Evolutionary conservation across 257 asterid species (phyloP).

Genomic region (Ophiorrhiza pumila): DNA sequence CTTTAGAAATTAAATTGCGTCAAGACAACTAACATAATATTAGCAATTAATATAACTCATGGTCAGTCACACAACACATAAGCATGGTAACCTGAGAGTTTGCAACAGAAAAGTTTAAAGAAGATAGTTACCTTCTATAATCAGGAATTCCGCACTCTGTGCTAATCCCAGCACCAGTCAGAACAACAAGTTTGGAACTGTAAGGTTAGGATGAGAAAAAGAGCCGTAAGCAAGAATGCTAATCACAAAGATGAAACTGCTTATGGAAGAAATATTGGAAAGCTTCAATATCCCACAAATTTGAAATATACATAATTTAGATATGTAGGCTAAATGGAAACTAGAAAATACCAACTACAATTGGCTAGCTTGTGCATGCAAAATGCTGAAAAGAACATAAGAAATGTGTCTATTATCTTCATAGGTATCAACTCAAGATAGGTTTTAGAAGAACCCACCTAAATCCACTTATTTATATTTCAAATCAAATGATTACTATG

Average conservation of each 20-base stretch:
- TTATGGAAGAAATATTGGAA: neutral
- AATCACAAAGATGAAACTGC: too few relatives aligned
- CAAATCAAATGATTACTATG: neutral
- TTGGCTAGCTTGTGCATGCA: neutral
- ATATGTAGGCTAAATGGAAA: neutral
- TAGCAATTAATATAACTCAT: neutral
- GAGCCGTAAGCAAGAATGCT: too few relatives aligned
- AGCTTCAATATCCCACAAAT: neutral
- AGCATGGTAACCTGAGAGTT: neutral
- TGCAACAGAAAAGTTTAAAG: neutral
- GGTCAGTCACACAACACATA: neutral
- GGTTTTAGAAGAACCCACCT: neutral
- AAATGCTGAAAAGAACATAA: neutral
- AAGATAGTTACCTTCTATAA: conserved; percentile 65
- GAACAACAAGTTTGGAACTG: conserved; percentile 78
- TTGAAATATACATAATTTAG: neutral
- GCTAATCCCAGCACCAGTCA: conserved; percentile 97
- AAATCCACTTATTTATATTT: neutral
- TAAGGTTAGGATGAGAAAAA: conserved; percentile 17
- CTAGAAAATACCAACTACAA: neutral
- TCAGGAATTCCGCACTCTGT: conserved; percentile 99
- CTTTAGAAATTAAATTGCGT: neutral
- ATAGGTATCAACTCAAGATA: neutral
- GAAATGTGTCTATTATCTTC: neutral
- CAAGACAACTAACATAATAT: neutral